phyloP scores from a whole-genome alignment of 2,329 filamentous ascomycete genomes.

The Cladosporium sp. region DNA sequence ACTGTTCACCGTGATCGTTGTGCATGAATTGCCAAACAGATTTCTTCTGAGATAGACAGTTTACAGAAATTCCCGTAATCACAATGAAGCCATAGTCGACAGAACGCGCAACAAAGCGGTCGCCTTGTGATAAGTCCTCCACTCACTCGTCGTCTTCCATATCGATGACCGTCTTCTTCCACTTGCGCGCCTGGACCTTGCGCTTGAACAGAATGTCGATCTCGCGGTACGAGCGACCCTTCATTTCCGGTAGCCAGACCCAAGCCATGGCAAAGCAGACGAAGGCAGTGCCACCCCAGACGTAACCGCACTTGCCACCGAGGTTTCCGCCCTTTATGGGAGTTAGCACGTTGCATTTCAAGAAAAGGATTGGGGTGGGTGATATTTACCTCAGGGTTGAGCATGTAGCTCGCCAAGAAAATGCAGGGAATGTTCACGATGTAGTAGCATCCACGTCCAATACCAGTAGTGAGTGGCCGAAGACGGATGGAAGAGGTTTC shows the following conservation, averaged over 20 bases:
- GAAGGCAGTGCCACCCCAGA: slow-evolving; percentile 56
- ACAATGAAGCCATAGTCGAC: no score
- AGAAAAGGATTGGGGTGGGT: slow-evolving; percentile 17
- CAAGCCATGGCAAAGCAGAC: slow-evolving; percentile 47
- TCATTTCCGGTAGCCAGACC: slow-evolving; percentile 53
- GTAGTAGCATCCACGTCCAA: slow-evolving; percentile 62
- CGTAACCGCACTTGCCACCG: slow-evolving; percentile 54
- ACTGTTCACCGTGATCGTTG: no score
- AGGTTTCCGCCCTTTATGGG: slow-evolving; percentile 28
- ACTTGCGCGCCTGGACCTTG: slow-evolving; percentile 50
- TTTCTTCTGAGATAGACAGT: no score
- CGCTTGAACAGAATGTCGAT: slow-evolving; percentile 58
- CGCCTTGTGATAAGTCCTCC: no score
- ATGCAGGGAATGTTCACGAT: slow-evolving; percentile 62
- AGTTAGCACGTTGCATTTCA: slow-evolving; percentile 17
- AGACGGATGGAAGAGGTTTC: slow-evolving; percentile 63
- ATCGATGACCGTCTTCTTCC: slow-evolving; percentile 53
- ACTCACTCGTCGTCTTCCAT: slow-evolving; percentile 58
- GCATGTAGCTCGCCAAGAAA: slow-evolving; percentile 58
- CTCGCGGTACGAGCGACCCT: slow-evolving; percentile 55
- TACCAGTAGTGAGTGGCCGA: slow-evolving; percentile 58
- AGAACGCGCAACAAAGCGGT: no score
- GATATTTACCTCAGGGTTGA: slow-evolving; percentile 44
- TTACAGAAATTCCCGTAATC: no score
- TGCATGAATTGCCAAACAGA: no score